Base-by-base conservation (phyloP, 768 basidiomycete genomes). In the Naganishia kalamii region DNA sequence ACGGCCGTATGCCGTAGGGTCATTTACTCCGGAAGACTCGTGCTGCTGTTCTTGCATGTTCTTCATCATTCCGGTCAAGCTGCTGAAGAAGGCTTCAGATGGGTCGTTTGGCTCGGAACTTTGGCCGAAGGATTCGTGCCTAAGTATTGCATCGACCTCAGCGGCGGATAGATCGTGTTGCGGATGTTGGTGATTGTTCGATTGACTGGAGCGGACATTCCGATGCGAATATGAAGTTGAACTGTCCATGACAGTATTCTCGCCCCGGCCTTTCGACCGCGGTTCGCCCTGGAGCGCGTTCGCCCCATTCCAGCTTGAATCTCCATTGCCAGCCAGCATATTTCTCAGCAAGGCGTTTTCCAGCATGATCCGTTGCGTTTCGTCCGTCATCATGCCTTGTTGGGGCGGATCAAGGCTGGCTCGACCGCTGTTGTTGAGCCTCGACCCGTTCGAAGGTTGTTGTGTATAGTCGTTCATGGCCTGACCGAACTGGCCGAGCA, bases 61-160 rank as follows among this genome's bases (percentile, higher is more conserved):
- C 60, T 46, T 61, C 60, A 48, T 61, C 60, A 48, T 61, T 6
- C 60, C 60, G 43, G 35, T 57, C 35, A 57, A 19, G 37, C 54
- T 57, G 23, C 54, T 57, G 35, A 57, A 40, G 12, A 57, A 57
- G 23, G 54, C 27, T 27, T 33, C 32, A 23, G 54, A 57, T 37
- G 54, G 35, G 32, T 57, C 54, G 37, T 57, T 57, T 12, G 15
- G 37, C 10, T 21, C 54, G 30, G 54, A 27, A 10, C n/a, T 21
- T 15, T 57, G 35, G 4, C 21, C 54, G 19, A 57, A 35, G 11
- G 32, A 21, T 35, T 57, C 54, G 6, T 57, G n/a, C 54, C 37
- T 57, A 13, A 57, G 21, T 23, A 57, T 57, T 3, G 54, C 54
- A 15, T 57, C 54, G 21, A 57, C 29, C 27, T 57, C 54, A 15